These are phyloP conservation scores for Buxus sempervirens DNA, from an alignment of 164 flowering plant species.

Conservation along the genomic window DNA sequence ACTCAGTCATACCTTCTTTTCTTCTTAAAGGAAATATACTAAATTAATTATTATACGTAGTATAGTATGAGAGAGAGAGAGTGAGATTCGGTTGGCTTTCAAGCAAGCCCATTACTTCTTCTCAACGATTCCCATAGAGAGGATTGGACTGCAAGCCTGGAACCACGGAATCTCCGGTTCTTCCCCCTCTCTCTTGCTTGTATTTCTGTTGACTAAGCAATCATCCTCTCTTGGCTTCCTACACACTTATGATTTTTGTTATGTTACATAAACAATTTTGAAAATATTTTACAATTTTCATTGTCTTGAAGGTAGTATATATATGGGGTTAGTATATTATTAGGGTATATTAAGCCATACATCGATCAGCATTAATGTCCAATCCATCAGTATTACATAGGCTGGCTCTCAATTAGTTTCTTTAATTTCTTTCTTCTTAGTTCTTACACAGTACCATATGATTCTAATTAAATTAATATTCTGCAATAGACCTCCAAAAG, in stretches of 20 bases:
- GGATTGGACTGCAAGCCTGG: constrained; percentile 61
- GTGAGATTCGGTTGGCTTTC: constrained; percentile 37
- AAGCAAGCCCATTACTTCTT: constrained; percentile 40
- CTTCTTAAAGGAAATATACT: constrained; percentile 1
- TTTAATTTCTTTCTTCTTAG: neutral
- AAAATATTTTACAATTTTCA: no score
- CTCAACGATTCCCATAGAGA: constrained; percentile 34
- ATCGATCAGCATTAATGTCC: no score
- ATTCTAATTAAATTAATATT: neutral
- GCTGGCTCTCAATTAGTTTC: neutral
- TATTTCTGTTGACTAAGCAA: neutral
- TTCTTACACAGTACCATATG: neutral
- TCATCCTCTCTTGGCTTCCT: neutral
- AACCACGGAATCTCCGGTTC: constrained; percentile 46
- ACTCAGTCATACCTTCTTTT: neutral
- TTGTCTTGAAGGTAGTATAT: no score
- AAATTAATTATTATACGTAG: neutral
- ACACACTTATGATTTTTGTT: no score
- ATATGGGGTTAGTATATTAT: no score
- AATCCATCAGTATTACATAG: no score
- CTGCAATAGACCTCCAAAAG: no score
- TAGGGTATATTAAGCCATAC: no score
- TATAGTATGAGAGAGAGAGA: constrained; percentile 13
- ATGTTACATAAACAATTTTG: no score
- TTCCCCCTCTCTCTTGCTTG: constrained; percentile 16